Percentiles rank a stretch among this genome's conserved stretches.
phyloP scores from a whole-genome alignment of 2,329 filamentous ascomycete genomes.

The Aspergillus novoparasiticus region DNA sequence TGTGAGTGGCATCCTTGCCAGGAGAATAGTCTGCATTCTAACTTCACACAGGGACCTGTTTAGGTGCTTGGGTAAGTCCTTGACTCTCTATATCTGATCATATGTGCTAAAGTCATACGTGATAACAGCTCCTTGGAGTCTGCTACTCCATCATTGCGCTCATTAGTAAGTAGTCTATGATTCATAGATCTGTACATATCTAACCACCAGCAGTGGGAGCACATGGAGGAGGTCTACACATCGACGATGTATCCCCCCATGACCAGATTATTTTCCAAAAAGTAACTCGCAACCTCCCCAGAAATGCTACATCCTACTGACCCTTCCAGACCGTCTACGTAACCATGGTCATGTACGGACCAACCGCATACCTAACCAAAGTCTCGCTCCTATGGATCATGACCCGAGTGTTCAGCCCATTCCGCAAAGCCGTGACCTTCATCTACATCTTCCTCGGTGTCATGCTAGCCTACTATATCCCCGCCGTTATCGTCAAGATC shows the following conservation, averaged over 20 bases:
- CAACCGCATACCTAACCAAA: conserved; percentile 49
- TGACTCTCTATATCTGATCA: background rate
- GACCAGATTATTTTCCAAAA: conserved; percentile 39
- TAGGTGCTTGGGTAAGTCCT: conserved; percentile 19
- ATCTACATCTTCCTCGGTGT: conserved; percentile 43
- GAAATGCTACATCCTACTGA: background rate
- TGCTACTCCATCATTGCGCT: conserved; percentile 27
- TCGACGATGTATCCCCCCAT: conserved; percentile 33
- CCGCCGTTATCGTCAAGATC: conserved; percentile 47
- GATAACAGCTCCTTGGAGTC: conserved; percentile 22
- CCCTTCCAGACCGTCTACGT: conserved; percentile 42
- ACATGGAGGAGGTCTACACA: conserved; percentile 42
- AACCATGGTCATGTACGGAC: conserved; percentile 50
- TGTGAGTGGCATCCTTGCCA: conserved; percentile 21
- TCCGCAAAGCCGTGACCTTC: conserved; percentile 42
- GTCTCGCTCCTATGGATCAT: conserved; percentile 49
- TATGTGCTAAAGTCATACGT: background rate
- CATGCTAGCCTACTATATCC: conserved; percentile 45
- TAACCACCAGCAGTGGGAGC: conserved; percentile 27
- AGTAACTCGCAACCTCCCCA: conserved; percentile 22
- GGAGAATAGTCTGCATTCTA: background rate
- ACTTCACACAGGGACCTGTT: conserved; percentile 19
- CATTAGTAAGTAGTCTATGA: conserved; percentile 21
- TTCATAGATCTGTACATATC: background rate
- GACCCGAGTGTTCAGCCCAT: conserved; percentile 46